phyloP scores from a whole-genome alignment of 2,329 filamentous ascomycete species.

The Hypoxylon sp. region DNA sequence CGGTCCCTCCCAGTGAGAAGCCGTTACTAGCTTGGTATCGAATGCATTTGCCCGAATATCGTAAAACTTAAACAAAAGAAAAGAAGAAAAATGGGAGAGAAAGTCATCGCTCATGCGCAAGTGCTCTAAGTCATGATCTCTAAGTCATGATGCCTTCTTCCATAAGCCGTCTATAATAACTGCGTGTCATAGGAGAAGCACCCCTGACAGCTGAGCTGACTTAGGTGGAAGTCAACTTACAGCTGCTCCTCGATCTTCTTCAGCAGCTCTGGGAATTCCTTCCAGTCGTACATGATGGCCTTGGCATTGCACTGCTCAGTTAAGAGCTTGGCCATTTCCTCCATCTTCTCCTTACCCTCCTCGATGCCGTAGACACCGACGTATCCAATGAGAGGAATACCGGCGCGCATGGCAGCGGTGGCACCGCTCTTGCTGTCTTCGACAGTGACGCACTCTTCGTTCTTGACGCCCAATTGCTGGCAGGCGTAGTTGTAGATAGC shows the following conservation, averaged over 20 bases:
- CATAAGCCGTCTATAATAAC: constrained; percentile 11
- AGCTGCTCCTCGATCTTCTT: constrained; percentile 57
- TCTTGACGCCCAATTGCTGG: constrained; percentile 74
- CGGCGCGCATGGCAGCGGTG: constrained; percentile 76
- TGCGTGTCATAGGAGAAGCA: constrained; percentile 17
- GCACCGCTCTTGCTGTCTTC: constrained; percentile 83
- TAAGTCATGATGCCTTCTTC: constrained; percentile 25
- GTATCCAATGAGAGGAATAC: constrained; percentile 80
- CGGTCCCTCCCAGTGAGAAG: constrained; percentile 25
- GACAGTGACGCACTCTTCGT: constrained; percentile 76
- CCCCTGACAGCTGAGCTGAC: constrained; percentile 3
- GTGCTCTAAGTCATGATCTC: constrained; percentile 18
- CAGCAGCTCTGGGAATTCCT: constrained; percentile 57
- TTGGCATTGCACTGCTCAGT: constrained; percentile 65
- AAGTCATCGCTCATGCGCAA: constrained; percentile 23
- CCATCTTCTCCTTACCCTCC: constrained; percentile 64
- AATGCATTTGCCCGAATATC: constrained; percentile 17
- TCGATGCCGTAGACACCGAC: constrained; percentile 70
- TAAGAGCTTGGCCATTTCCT: constrained; percentile 69
- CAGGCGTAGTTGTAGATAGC: constrained; percentile 80
- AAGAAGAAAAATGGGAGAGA: constrained; percentile 6
- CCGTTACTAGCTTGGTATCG: constrained; percentile 15
- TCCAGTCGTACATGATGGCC: constrained; percentile 66
- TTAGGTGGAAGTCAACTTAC: constrained; percentile 46
- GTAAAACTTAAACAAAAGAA: not conserved